Base-by-base conservation (phyloP, 257 asterid genomes). In the Osmanthus fragrans region DNA sequence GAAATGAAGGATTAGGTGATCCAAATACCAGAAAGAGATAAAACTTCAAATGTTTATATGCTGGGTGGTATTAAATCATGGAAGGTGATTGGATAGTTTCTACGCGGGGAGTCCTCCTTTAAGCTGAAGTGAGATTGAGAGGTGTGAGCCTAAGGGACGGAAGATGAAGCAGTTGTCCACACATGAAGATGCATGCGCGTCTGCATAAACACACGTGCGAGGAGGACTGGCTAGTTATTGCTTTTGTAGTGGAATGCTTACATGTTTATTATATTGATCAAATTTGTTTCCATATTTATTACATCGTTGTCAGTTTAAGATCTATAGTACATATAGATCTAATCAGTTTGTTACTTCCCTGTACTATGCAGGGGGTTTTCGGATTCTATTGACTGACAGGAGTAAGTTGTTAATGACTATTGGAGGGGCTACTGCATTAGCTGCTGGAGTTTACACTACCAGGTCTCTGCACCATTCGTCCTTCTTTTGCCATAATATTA, bases 351-450 rank as follows among this genome's bases (percentile, higher is more conserved):
- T 75, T 79, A 72, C 49, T 81, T 34, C 47, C 56, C 54, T 71
- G 36, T 78, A 71, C 77, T 76, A 34, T 84, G 81, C 94, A 93
- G 99, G 96, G 72, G 98, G 99, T 6, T 80, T 90, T 76, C 88
- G 94, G 80, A 77, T 84, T 85, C 81, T 96, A 40, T 85, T 96
- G 90, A 92, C 92, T 54, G 99, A 96, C 86, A 88, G 93, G 86
- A 87, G 97, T 85, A 90, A 84, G 82, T 80, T 96, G 86, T 82
- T 84, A 54, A 96, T 96, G 99, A 88, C 97, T 60, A 85, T 96
- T 75, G 99, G 99, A 72, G 99, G 98, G 82, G 97, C 81, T 84
- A 96, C 99, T 82, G 99, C 99, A 77, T 84, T 96, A 83, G 98
- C 99, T 82, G 97, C 98, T 71, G 99, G 99, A 74, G 87, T 96